Evolutionary conservation across 2,329 filamentous ascomycete genomes (phyloP), one percentile per base, ranked within the genome.

Genomic region (Neurospora sp.): DNA sequence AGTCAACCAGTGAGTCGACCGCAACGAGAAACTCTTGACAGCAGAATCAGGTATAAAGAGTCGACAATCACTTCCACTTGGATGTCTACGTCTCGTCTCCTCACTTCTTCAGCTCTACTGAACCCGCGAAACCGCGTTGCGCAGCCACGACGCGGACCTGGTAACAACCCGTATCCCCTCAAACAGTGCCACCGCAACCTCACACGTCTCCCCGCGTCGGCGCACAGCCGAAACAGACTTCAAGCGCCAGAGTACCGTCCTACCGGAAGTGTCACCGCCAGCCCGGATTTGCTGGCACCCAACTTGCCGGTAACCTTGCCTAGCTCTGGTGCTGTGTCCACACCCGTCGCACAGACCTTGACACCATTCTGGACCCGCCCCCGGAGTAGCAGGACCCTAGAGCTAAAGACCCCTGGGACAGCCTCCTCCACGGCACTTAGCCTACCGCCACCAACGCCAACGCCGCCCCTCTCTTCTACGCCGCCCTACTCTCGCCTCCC

Each of bases 221-320:
- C 52, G 52, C 15, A 10, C 28, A 62, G 28, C 52, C 52, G 52
- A 62, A 36, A 62, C 66, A 43, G 46, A 23, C 69, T 15, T 37
- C 66, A 19, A 62, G 66, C 52, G 39, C 52, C 65, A 67, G 67
- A 66, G 62, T 71, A 57, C 67, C 70, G 69, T 72, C 37, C 69
- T 69, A 73, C 73, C 68, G 68, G 69, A 70, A 65, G 33, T 66
- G 65, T 68, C 57, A 62, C 66, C 38, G 39, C 67, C 68, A 69
- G 67, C 67, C 69, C 70, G 70, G 69, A 70, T 71, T 74, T 70
- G 67, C 69, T 70, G 62, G 70, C 71, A 71, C 66, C 74, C 75
- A 73, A 71, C 71, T 72, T 68, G 70, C 70, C 70, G 75, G 75
- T 72, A 75, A 74, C 70, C 71, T 76, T 72, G 71, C 66, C 72